A percentile compares a stretch with the other conserved stretches of the same genome.
Conservation (phyloP, 2,329 filamentous ascomycete species). For the Exophiala xenobiotica region DNA sequence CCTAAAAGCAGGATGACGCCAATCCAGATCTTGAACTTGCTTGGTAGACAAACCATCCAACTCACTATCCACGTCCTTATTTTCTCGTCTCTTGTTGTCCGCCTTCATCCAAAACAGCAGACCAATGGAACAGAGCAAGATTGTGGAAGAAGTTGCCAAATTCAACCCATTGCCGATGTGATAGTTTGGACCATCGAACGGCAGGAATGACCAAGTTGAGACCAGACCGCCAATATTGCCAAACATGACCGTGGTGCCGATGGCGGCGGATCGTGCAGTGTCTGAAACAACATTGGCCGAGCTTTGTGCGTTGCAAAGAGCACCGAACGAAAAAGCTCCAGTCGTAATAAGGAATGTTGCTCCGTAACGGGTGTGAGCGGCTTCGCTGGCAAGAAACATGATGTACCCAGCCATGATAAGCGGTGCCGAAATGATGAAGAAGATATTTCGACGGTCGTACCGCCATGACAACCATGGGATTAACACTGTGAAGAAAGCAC, state of each 20-base stretch:
- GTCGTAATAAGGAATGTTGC: slow-evolving; percentile 68
- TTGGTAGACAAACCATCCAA: slow-evolving; percentile 54
- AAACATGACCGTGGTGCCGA: slow-evolving; percentile 68
- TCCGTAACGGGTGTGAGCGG: slow-evolving; percentile 60
- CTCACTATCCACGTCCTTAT: slow-evolving; percentile 56
- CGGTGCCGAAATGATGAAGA: slow-evolving; percentile 60
- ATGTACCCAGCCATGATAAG: slow-evolving; percentile 68
- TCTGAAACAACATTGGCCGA: slow-evolving; percentile 71
- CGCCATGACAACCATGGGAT: slow-evolving; percentile 63
- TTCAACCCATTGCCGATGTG: slow-evolving; percentile 72
- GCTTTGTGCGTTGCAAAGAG: slow-evolving; percentile 65
- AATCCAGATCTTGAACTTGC: slow-evolving; percentile 62
- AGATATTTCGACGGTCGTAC: slow-evolving; percentile 59
- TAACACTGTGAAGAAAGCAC: slow-evolving; percentile 63
- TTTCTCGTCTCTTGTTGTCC: slow-evolving; percentile 61
- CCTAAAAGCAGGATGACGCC: slow-evolving; percentile 64
- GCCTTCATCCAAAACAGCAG: slow-evolving; percentile 61
- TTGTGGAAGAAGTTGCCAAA: slow-evolving; percentile 59
- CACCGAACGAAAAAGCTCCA: slow-evolving; percentile 63
- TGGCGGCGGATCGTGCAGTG: slow-evolving; percentile 65
- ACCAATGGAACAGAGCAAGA: slow-evolving; percentile 51
- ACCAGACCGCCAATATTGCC: slow-evolving; percentile 71
- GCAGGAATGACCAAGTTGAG: slow-evolving; percentile 64
- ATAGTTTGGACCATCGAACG: slow-evolving; percentile 64
- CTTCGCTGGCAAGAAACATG: slow-evolving; percentile 63